Evolutionary conservation across 345 rosid genomes (phyloP), one percentile per base, ranked within the genome.

Genomic region (Erysimum cheiranthoides): DNA sequence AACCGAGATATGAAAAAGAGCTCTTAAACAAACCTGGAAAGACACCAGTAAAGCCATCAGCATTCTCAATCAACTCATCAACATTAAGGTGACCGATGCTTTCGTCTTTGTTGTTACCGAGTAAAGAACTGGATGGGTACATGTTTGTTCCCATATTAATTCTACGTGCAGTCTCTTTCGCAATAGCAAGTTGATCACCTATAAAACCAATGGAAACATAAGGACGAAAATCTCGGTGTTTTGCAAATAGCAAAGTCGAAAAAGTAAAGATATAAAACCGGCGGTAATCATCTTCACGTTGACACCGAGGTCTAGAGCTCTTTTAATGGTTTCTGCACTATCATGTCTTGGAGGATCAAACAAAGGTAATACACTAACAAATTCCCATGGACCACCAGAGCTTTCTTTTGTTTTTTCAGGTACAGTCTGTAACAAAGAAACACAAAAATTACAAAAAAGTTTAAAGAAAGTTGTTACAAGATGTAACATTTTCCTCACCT

Each of bases 291-390:
- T 43, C 49, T 43, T 43, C 8, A 43, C 8, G 7, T 43, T 43
- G 17, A 43, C 49, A 43, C 49, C 49, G 3, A 43, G 49, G 17
- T 43, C 17, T 14, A 43, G 3, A 43, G 49, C 18, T 14, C 17
- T 1, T 43, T 4, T 13, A 12, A 43, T 43, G 49, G 49, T 14
- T 43, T 14, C 17, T 13, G 49, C 49, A 43, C 49, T 43, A 14
- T 43, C 49, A 43, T 43, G 49, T 43, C 49, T 43, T 43, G 49
- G 18, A 43, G 49, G 49, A 43, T 43, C 49, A 43, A 43, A 43
- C 16, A 43, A 14, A 4, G 49, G 49, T 17, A 43, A 43, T 6
- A 43, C 0, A 14, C 49, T 17, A 43, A 43, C 8, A 14, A 43
- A 14, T 43, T 43, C 49, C 49, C 18, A 43, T 14, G 49, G 49